Evolutionary conservation across 345 rosid genomes (phyloP).

Genomic region (Ricinus communis): DNA sequence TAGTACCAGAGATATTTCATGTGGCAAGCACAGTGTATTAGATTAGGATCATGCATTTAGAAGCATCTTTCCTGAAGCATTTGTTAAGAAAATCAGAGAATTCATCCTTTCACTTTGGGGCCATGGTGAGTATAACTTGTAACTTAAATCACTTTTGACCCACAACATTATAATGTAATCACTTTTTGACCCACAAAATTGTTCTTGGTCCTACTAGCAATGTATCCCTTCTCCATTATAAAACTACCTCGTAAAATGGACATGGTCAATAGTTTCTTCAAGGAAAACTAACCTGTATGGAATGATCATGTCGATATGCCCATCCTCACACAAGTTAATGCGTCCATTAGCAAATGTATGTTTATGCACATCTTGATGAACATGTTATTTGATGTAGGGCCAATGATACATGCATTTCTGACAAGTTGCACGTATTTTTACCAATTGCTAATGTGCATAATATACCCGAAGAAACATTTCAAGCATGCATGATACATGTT

Average conservation of each 20-base stretch:
- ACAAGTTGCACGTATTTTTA: constrained; percentile 2
- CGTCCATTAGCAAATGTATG: constrained; percentile 22
- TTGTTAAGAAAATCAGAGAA: constrained; percentile 12
- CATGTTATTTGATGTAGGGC: not conserved
- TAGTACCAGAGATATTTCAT: not conserved
- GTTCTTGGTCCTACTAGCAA: constrained; percentile 18
- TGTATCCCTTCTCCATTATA: constrained; percentile 10
- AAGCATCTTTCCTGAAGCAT: constrained; percentile 18
- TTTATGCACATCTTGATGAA: constrained; percentile 2
- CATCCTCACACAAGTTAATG: not conserved
- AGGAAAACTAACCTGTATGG: constrained; percentile 4
- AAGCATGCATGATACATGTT: constrained; percentile 32
- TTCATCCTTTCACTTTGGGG: constrained; percentile 9
- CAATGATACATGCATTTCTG: constrained; percentile 1
- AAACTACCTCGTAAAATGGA: constrained; percentile 18
- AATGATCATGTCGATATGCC: constrained; percentile 1
- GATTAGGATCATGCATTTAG: constrained; percentile 12
- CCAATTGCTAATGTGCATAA: constrained; percentile 17
- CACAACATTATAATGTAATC: not conserved
- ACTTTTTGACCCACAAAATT: constrained; percentile 16
- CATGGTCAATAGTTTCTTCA: not conserved
- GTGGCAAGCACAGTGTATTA: not conserved
- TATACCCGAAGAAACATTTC: constrained; percentile 33
- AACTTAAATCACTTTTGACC: constrained; percentile 6
- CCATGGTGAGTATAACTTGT: not conserved